Evolutionary conservation across 1,139 yeast species (phyloP), one percentile per base, ranked within the genome.

Genomic region (Geotrichum carabidarum): DNA sequence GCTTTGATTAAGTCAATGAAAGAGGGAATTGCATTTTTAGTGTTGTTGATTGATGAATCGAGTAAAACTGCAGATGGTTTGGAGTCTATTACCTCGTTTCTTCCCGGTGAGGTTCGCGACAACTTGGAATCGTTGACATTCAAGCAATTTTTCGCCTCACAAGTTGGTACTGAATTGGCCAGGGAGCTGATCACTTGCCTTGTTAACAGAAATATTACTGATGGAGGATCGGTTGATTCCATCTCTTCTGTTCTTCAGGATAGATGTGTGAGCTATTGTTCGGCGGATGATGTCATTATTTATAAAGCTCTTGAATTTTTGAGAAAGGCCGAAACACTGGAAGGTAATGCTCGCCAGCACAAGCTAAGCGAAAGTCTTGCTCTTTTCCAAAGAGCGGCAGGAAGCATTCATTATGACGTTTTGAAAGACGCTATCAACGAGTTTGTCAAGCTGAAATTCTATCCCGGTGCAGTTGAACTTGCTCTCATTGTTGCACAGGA

Each of bases 251-350:
- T 94, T 1, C 75, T 94, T 53, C 96, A 93, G 69, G 94, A 88
- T 53, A 83, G 95, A 60, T 94, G 99, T 74, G 96, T 96, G 1
- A 84, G 96, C 1, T 94, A 90, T 70, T 94, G 98, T 66, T 89
- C 97, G 0, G 82, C 95, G 9, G 89, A 87, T 63, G 99, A 94
- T 71, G 97, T 93, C 34, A 78, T 90, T 58, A 87, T 94, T 27
- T 94, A 91, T 75, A 87, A 93, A 70, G 99, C 98, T 0, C 82
- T 90, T 63, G 99, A 94, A 68, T 89, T 86, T 66, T 75, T 94
- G 63, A 86, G 94, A 57, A 82, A 85, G 64, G 98, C 98, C 0
- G 71, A 58, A 44, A 32, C 50, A 79, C 60, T 56, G 18, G 96
- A 88, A 65, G 76, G 78, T 48, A 95, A 89, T 57, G 76, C 86